phyloP scores from a whole-genome alignment of 2,329 filamentous ascomycete species.

The Beauveria sp. region DNA sequence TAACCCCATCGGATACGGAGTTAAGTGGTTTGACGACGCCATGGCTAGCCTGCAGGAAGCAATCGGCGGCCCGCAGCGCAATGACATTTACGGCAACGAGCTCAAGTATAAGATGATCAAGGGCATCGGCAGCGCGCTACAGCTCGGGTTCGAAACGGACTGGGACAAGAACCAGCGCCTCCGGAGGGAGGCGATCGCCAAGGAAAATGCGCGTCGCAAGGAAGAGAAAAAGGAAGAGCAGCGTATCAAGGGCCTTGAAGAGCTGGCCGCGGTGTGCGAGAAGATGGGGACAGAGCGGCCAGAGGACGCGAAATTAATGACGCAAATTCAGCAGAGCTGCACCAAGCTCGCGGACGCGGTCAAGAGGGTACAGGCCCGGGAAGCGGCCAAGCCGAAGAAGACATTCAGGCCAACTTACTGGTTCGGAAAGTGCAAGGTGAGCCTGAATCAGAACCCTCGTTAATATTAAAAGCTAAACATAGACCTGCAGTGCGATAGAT shows the following conservation, averaged over 20 bases:
- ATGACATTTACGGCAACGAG: slow-evolving; percentile 1
- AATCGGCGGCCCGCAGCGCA: slow-evolving; percentile 3
- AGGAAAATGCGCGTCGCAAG: neutral
- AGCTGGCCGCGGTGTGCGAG: neutral
- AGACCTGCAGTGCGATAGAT: neutral
- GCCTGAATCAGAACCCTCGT: neutral
- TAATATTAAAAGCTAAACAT: neutral
- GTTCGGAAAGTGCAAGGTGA: neutral
- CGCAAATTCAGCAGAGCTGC: neutral
- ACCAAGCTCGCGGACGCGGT: neutral
- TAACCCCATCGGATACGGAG: slow-evolving; percentile 1
- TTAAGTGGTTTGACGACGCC: slow-evolving; percentile 6
- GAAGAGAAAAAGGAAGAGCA: neutral
- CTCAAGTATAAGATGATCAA: neutral
- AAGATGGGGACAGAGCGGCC: neutral
- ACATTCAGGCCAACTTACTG: neutral
- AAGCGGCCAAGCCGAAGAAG: neutral
- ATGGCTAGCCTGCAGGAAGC: slow-evolving; percentile 3
- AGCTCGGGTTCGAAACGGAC: neutral
- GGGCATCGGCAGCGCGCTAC: neutral
- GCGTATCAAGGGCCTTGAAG: neutral
- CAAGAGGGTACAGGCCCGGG: neutral
- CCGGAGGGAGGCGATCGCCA: neutral
- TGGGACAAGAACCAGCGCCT: neutral
- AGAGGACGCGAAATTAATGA: neutral